Percentiles rank a stretch among this genome's conserved stretches.
Evolutionary conservation across 2,329 filamentous ascomycete genomes (phyloP).

Genomic region (Tolypocladium tropicale): DNA sequence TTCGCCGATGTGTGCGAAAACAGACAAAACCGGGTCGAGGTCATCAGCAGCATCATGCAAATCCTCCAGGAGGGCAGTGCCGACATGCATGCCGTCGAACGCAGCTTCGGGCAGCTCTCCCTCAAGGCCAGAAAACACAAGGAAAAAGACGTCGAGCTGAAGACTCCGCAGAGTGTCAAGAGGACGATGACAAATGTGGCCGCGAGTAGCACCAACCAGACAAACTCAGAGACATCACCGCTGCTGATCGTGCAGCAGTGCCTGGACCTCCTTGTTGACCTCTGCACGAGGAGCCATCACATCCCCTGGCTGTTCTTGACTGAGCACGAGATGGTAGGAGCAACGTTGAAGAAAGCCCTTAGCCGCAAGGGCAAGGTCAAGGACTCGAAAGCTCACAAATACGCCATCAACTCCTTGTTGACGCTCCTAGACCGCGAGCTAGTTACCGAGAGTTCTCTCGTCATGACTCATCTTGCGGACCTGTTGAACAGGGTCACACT

Average conservation of each 20-base stretch:
- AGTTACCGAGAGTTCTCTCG: conserved; percentile 92
- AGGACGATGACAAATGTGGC: conserved; percentile 56
- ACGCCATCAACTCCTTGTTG: conserved; percentile 83
- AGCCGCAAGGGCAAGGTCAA: conserved; percentile 83
- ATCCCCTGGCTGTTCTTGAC: conserved; percentile 88
- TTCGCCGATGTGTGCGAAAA: conserved; percentile 91
- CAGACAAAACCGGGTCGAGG: conserved; percentile 87
- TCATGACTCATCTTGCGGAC: conserved; percentile 88
- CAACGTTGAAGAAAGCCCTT: conserved; percentile 64
- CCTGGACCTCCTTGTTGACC: conserved; percentile 70
- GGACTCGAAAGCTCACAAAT: conserved; percentile 75
- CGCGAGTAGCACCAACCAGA: conserved; percentile 33
- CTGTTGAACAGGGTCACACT: conserved; percentile 81
- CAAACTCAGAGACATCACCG: conserved; percentile 82
- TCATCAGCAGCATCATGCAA: conserved; percentile 83
- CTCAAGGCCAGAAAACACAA: conserved; percentile 78
- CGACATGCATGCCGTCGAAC: conserved; percentile 86
- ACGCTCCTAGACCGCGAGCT: conserved; percentile 84
- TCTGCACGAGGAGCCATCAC: conserved; percentile 76
- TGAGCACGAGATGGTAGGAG: conserved; percentile 71
- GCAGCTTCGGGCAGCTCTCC: conserved; percentile 89
- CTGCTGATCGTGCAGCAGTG: conserved; percentile 95
- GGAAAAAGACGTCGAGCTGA: conserved; percentile 46
- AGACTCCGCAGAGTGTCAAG: conserved; percentile 74
- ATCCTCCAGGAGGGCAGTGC: conserved; percentile 93